Conservation (phyloP, 2,329 filamentous ascomycete species). For the Epichloe glyceriae region DNA sequence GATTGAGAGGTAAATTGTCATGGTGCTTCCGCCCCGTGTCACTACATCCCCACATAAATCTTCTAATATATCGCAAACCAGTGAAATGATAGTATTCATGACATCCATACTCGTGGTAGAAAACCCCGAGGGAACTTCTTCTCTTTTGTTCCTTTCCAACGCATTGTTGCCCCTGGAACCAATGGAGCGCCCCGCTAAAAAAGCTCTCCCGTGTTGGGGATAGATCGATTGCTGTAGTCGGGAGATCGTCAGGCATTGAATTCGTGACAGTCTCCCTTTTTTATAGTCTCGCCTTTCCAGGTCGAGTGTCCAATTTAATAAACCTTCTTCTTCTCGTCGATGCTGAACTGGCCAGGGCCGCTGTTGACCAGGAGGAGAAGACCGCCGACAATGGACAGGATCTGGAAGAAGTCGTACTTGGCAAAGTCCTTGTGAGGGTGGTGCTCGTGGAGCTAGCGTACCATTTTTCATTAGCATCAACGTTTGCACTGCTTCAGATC, state of each 20-base stretch:
- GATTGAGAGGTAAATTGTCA: not conserved
- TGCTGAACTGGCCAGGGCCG: conserved; percentile 92
- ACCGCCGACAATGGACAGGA: conserved; percentile 93
- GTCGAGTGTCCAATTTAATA: conserved; percentile 44
- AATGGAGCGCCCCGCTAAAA: conserved; percentile 1
- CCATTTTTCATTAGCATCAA: not conserved
- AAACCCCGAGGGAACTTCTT: not conserved
- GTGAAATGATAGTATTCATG: conserved; percentile 3
- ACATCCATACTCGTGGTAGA: conserved; percentile 6
- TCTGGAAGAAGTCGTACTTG: conserved; percentile 99
- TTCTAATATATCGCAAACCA: conserved; percentile 3
- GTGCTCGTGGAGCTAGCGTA: conserved; percentile 71
- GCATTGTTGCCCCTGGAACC: not conserved
- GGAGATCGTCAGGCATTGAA: conserved; percentile 8
- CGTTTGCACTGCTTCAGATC: not conserved
- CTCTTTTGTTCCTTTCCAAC: not conserved
- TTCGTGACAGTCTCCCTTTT: not conserved
- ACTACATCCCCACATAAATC: not conserved
- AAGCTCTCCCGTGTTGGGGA: not conserved
- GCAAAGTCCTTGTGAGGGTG: conserved; percentile 99
- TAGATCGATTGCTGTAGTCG: not conserved
- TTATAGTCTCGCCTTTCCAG: not conserved
- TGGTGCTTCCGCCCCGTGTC: not conserved
- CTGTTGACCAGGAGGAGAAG: conserved; percentile 96
- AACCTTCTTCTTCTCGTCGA: conserved; percentile 99